These are phyloP conservation scores for Saccharomycopsis schoenii DNA, from an alignment of 805 yeast genomes.

Conservation along the genomic window DNA sequence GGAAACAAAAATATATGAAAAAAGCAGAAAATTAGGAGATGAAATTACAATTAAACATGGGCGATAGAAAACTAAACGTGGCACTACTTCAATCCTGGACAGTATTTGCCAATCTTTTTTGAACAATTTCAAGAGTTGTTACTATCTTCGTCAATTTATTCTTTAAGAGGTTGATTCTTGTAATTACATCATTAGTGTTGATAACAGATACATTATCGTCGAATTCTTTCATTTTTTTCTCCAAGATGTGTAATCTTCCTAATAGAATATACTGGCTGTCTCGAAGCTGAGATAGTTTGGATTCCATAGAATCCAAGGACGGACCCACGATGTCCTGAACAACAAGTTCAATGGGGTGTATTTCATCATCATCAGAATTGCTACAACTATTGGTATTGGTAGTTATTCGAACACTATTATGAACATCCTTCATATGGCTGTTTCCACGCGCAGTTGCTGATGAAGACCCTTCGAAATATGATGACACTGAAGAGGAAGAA, in stretches of 20 bases:
- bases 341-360: slow-evolving; percentile 17
- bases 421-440: background rate
- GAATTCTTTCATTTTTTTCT: slow-evolving; percentile 1
- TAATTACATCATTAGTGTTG: background rate
- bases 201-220: slow-evolving; percentile 8
- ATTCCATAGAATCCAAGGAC: slow-evolving; percentile 12
- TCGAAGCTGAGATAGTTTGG: slow-evolving; percentile 11
- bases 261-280: slow-evolving; percentile 14
- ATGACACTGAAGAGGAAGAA: background rate
- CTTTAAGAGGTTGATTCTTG: background rate
- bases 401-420: too few species aligned
- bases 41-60: background rate
- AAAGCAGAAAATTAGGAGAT: background rate
- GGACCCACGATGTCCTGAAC: slow-evolving; percentile 16
- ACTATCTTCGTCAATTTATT: background rate
- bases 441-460: background rate
- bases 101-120: background rate
- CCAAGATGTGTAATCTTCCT: slow-evolving; percentile 8
- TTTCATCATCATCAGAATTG: slow-evolving; percentile 2
- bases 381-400: background rate
- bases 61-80: too few species aligned
- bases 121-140: slow-evolving; percentile 1
- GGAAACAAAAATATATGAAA: too few species aligned
- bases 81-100: too few species aligned
- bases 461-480: background rate